Evolutionary conservation across 805 yeast genomes (phyloP).

Genomic region (Hanseniaspora singularis): DNA sequence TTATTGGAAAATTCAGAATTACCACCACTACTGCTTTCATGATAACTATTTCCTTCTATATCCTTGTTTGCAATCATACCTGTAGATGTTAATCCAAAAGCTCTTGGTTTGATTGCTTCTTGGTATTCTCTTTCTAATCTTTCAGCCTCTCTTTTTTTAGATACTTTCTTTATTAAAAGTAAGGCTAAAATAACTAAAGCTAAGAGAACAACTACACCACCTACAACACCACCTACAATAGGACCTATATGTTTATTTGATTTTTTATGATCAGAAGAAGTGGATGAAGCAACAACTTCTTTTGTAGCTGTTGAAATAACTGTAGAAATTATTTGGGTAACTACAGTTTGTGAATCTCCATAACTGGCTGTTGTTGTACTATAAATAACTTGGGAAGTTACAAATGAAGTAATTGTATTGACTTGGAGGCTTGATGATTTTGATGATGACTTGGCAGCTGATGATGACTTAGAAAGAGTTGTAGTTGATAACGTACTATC

Average conservation of each 20-base stretch:
- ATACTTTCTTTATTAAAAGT: conserved; percentile 30
- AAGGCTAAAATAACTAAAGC: conserved; percentile 32
- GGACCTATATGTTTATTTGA: conserved; percentile 36
- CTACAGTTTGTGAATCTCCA: conserved; percentile 25
- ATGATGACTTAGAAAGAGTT: conserved; percentile 20
- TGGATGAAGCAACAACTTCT: conserved; percentile 14
- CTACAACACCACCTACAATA: conserved; percentile 52
- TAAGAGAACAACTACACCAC: conserved; percentile 40
- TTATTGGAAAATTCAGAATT: conserved; percentile 6
- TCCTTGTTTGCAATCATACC: conserved; percentile 11
- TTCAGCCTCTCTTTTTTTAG: conserved; percentile 33
- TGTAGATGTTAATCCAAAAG: conserved; percentile 13
- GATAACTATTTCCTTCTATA: conserved; percentile 2
- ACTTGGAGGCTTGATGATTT: conserved; percentile 20
- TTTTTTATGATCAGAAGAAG: conserved; percentile 2
- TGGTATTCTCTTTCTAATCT: conserved; percentile 47
- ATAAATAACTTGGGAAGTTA: conserved; percentile 13
- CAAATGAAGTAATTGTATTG: conserved; percentile 5
- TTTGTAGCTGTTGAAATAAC: conserved; percentile 14
- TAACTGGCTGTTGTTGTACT: conserved; percentile 23
- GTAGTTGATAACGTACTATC: conserved; percentile 20
- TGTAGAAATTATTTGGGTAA: conserved; percentile 23
- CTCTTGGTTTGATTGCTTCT: conserved; percentile 40
- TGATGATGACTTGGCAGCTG: too few relatives aligned
- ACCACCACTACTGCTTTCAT: conserved; percentile 6